Evolutionary conservation across 768 basidiomycete genomes (phyloP), one percentile per base, ranked within the genome.

Genomic region (Phaffia tasmanica): DNA sequence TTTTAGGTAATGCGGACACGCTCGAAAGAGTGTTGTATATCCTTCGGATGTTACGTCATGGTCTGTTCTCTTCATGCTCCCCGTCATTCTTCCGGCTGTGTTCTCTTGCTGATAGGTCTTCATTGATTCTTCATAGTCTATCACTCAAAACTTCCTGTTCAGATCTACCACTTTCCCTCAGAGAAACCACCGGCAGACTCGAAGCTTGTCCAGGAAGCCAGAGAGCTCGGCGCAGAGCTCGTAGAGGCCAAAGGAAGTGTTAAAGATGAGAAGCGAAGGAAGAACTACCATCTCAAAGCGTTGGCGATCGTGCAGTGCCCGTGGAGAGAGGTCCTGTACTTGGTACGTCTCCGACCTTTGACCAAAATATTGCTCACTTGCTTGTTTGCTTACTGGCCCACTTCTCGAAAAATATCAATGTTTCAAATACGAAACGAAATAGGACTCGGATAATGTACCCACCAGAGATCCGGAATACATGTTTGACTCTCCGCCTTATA

Each of bases 321-420:
- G 4, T 76, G 73, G 71, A 62, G 72, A 35, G 77, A 80, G 69
- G 75, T 79, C 1, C 70, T 80, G 21, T 78, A 79, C 70, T 74
- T 80, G 27, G 78, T 72, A 57, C 59, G 72, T 70, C 21, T 4
- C n/a, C 9, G 16, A 54, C 53, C 16, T 54, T 27, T 54, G n/a
- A 27, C 27, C 16, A 27, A 54, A 4, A 54, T 27, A 8, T 27
- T n/a, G 5, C 47, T 59, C 69, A 29, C 7, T n/a, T n/a, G 6
- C 32, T 58, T 27, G 53, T 54, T n/a, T 14, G 15, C 56, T 14
- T 57, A 16, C 23, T 29, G 16, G 23, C 18, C 16, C 32, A 27
- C 3, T 1, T 19, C 30, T 30, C 23, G 63, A 25, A 23, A 49
- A 1, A 23, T n/a, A 49, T 47, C n/a, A 18, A 15, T 19, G 51